Conservation (phyloP, 1,139 yeast genomes). For the Taphrina flavorubra region DNA sequence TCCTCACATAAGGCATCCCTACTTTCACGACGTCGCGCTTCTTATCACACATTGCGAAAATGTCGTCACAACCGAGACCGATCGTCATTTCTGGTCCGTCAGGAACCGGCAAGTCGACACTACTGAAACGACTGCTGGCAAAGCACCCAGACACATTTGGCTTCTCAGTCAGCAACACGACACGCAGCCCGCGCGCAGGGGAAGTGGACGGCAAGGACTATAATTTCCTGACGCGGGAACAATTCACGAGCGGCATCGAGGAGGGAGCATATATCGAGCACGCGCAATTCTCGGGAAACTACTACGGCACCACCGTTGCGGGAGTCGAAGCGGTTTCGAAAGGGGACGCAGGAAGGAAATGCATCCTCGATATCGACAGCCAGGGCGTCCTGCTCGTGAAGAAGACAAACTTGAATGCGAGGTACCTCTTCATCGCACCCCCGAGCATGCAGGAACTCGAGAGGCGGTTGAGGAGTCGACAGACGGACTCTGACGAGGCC, state of each 20-base stretch:
- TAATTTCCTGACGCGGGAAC: conserved; percentile 79
- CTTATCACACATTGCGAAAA: background rate
- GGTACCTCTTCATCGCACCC: conserved; percentile 86
- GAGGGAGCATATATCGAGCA: conserved; percentile 86
- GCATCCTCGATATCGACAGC: conserved; percentile 97
- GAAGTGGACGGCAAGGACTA: conserved; percentile 89
- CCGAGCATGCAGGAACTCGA: conserved; percentile 82
- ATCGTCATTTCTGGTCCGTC: conserved; percentile 97
- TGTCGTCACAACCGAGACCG: conserved; percentile 61
- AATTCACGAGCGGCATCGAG: conserved; percentile 74
- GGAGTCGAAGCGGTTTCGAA: conserved; percentile 77
- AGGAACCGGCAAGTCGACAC: conserved; percentile 95
- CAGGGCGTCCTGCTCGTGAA: conserved; percentile 96
- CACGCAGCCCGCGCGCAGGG: conserved; percentile 89
- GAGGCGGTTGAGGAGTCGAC: conserved; percentile 79
- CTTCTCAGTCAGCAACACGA: conserved; percentile 87
- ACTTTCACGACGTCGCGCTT: conserved; percentile 1
- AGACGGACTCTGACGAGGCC: conserved; percentile 90
- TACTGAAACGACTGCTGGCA: conserved; percentile 83
- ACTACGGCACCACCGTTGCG: conserved; percentile 88
- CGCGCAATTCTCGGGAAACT: conserved; percentile 98
- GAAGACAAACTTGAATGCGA: conserved; percentile 77
- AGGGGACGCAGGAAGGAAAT: conserved; percentile 59
- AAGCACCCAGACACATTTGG: conserved; percentile 91
- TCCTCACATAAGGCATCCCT: too few species aligned